These are phyloP conservation scores for Zygotorulaspora chibaensis DNA, from an alignment of 805 yeast species.

Conservation along the genomic window DNA sequence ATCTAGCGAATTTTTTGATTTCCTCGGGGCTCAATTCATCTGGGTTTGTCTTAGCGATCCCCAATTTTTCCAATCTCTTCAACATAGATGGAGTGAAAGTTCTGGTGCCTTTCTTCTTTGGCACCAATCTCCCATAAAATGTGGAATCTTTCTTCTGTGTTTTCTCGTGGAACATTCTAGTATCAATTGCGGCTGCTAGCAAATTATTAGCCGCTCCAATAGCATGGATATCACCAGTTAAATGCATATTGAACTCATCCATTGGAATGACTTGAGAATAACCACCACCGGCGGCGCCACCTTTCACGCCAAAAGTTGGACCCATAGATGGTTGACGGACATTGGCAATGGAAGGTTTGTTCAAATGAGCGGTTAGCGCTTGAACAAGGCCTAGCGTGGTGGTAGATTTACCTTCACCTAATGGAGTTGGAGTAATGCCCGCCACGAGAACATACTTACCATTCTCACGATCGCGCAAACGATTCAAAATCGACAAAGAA, in stretches of 20 bases:
- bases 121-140: slow-evolving; percentile 80
- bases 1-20: slow-evolving; percentile 65
- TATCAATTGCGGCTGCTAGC: slow-evolving; percentile 93
- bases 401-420: slow-evolving; percentile 97
- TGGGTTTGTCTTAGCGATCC: slow-evolving; percentile 77
- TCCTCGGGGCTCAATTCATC: slow-evolving; percentile 77
- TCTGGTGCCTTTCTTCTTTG: slow-evolving; percentile 76
- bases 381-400: slow-evolving; percentile 97
- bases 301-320: slow-evolving; percentile 97
- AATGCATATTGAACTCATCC: slow-evolving; percentile 97
- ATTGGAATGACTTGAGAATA: slow-evolving; percentile 96
- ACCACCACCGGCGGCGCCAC: slow-evolving; percentile 99
- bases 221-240: slow-evolving; percentile 97
- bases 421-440: slow-evolving; percentile 97
- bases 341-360: slow-evolving; percentile 80
- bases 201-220: slow-evolving; percentile 90
- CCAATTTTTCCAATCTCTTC: slow-evolving; percentile 70
- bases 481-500: slow-evolving; percentile 60
- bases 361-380: slow-evolving; percentile 88
- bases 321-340: slow-evolving; percentile 99
- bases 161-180: slow-evolving; percentile 91
- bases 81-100: slow-evolving; percentile 75
- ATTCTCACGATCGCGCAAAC: slow-evolving; percentile 57
- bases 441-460: slow-evolving; percentile 91
- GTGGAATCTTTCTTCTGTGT: slow-evolving; percentile 76